These are phyloP conservation scores for Syncephalis fuscata DNA, from an alignment of 371 early-diverging fungal species.

Conservation along the genomic window DNA sequence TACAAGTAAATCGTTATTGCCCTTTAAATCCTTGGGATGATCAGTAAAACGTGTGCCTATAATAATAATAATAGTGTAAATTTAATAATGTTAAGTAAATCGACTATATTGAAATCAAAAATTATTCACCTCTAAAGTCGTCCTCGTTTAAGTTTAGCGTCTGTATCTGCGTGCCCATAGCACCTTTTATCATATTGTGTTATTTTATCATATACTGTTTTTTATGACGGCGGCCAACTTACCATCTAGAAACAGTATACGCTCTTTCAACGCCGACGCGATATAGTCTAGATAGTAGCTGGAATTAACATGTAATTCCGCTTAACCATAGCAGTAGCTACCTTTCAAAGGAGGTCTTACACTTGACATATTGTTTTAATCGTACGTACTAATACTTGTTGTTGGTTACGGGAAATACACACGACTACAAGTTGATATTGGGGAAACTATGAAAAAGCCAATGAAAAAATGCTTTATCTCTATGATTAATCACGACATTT, in stretches of 20 bases:
- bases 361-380: no score
- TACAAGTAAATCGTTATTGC: constrained; percentile 87
- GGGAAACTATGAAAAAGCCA: no score
- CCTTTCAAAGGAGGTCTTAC: no score
- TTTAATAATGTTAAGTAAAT: neutral
- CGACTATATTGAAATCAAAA: neutral
- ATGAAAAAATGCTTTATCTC: no score
- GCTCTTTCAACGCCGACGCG: constrained; percentile 46
- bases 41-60: constrained; percentile 58
- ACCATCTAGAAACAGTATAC: constrained; percentile 79
- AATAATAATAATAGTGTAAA: neutral
- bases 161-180: constrained; percentile 92
- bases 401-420: no score
- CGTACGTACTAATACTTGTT: no score
- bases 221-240: neutral
- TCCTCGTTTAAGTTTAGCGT: constrained; percentile 58
- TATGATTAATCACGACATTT: no score
- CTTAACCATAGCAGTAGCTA: no score
- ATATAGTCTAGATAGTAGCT: constrained; percentile 26
- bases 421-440: no score
- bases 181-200: constrained; percentile 24
- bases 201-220: neutral
- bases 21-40: constrained; percentile 70
- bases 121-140: constrained; percentile 49
- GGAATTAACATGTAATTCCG: neutral